Conservation (phyloP, 2,329 filamentous ascomycete genomes). For the Mycosphaerella sp. region DNA sequence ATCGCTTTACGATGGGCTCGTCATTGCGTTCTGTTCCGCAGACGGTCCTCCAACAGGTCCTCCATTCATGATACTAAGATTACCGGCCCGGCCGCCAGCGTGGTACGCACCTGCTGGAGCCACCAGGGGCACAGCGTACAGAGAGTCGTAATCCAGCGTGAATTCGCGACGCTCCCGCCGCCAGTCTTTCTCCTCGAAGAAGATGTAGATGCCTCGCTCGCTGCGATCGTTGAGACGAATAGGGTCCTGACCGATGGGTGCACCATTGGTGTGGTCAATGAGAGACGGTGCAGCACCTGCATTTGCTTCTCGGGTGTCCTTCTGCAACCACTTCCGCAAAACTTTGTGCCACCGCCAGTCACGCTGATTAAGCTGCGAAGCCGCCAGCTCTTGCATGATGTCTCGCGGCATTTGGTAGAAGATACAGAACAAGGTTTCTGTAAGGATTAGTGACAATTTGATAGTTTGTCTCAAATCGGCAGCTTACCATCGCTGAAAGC, state of each 20-base stretch:
- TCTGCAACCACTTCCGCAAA: constrained; percentile 51
- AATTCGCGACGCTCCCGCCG: constrained; percentile 48
- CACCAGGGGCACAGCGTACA: constrained; percentile 1
- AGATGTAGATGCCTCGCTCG: constrained; percentile 49
- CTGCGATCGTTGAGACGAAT: constrained; percentile 42
- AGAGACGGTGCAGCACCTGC: constrained; percentile 27
- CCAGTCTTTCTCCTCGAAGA: constrained; percentile 51
- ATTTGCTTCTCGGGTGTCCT: constrained; percentile 40
- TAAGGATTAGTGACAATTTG: constrained; percentile 18
- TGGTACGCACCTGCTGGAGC: background rate
- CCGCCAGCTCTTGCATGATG: constrained; percentile 59
- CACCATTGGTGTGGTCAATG: constrained; percentile 26
- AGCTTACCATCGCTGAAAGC: constrained; percentile 33
- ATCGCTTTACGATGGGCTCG: background rate
- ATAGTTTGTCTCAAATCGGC: background rate
- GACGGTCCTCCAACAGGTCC: constrained; percentile 2
- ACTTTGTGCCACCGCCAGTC: constrained; percentile 52
- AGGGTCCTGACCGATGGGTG: constrained; percentile 31
- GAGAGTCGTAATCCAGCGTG: constrained; percentile 44
- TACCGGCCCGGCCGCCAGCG: background rate
- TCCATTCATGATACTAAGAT: constrained; percentile 4
- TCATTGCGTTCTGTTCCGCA: constrained; percentile 5
- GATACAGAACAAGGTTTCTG: constrained; percentile 62
- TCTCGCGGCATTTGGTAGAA: constrained; percentile 63
- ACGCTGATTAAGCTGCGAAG: constrained; percentile 51